Percentiles rank a stretch among this genome's conserved stretches.
phyloP scores from a whole-genome alignment of 2,329 filamentous ascomycete genomes.

The Hymenoscyphus infarciens region DNA sequence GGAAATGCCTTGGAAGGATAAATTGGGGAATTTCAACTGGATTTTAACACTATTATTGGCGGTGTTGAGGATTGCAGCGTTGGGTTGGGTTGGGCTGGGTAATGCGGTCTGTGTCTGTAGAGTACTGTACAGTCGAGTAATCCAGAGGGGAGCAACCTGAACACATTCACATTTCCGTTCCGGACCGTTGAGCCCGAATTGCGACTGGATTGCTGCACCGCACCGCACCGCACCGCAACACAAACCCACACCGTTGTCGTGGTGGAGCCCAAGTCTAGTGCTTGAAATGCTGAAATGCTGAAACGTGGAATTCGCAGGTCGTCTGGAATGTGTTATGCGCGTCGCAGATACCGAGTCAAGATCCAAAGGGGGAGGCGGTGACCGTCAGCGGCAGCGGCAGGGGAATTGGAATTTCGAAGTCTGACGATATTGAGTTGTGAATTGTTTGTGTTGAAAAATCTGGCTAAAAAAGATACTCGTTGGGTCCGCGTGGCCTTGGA shows the following conservation, averaged over 20 bases:
- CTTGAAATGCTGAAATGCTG: slow-evolving; percentile 4
- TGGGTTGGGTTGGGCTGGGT: neutral
- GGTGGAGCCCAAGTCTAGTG: neutral
- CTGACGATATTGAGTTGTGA: neutral
- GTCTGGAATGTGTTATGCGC: slow-evolving; percentile 2
- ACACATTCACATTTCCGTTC: neutral
- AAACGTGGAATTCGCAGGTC: slow-evolving; percentile 4
- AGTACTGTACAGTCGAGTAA: neutral
- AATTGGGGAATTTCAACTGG: neutral
- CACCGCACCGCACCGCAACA: neutral
- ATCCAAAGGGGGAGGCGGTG: neutral
- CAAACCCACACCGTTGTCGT: slow-evolving; percentile 1
- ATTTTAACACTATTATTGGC: neutral
- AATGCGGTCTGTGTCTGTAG: neutral
- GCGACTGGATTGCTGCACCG: neutral
- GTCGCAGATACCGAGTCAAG: slow-evolving; percentile 1
- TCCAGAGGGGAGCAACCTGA: neutral
- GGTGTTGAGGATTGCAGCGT: neutral
- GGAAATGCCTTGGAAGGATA: slow-evolving; percentile 5
- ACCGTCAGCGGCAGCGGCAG: neutral
- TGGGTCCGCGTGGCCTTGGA: neutral
- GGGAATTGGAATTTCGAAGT: neutral
- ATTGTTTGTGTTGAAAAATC: neutral
- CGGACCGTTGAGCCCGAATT: too few relatives aligned
- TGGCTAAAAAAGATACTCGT: neutral